phyloP scores from a whole-genome alignment of 2,329 filamentous ascomycete species.

The Pezicula neosporulosa region DNA sequence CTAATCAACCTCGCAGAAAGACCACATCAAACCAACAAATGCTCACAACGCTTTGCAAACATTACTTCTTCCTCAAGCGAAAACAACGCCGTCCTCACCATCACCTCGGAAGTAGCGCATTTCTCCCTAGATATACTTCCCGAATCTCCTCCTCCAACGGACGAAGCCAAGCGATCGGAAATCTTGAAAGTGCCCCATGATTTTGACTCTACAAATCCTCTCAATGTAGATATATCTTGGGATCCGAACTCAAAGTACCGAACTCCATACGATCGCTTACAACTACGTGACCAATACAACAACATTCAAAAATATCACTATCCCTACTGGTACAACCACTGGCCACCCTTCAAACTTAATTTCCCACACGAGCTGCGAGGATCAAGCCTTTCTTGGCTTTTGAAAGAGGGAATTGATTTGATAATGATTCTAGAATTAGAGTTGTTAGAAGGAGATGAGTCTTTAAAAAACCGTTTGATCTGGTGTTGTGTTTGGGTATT shows the following conservation, averaged over 20 bases:
- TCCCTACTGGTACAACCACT: background rate
- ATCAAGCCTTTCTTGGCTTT: conserved; percentile 1
- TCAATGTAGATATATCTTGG: too few species aligned
- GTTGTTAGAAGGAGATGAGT: background rate
- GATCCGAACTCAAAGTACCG: too few species aligned
- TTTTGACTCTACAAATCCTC: too few species aligned
- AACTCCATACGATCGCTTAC: too few species aligned
- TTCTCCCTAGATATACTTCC: background rate
- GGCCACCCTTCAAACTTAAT: background rate
- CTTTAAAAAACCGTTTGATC: background rate
- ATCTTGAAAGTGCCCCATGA: too few species aligned
- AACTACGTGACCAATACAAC: too few species aligned
- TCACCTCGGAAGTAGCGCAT: background rate
- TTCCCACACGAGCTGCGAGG: background rate
- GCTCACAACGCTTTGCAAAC: background rate
- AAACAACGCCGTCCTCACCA: background rate
- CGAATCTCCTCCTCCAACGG: background rate
- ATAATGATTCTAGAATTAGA: background rate
- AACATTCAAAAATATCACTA: too few species aligned
- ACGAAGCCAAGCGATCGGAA: background rate
- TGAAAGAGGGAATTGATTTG: conserved; percentile 1
- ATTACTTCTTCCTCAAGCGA: background rate
- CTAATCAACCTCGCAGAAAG: background rate
- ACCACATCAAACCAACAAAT: background rate
- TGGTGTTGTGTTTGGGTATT: background rate